Percentiles rank a stretch among this genome's conserved stretches.
Conservation (phyloP, 2,329 filamentous ascomycete species). For the Penicillium sp. region DNA sequence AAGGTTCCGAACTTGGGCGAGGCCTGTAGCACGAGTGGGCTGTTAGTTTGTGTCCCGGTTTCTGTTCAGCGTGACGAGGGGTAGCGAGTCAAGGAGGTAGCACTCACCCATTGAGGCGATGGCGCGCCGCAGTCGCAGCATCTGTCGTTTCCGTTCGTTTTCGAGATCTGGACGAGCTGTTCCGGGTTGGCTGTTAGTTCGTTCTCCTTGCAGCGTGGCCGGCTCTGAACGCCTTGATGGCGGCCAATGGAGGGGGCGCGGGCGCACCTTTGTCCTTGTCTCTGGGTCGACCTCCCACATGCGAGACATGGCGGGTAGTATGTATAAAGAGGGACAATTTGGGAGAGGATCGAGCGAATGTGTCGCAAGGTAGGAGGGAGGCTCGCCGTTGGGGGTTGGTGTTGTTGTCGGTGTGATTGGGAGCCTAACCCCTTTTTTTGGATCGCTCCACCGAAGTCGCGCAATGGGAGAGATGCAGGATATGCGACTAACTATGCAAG, state of each 20-base stretch:
- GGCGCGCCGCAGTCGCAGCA: slow-evolving; percentile 96
- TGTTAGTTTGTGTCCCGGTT: not conserved
- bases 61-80: slow-evolving; percentile 1
- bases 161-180: slow-evolving; percentile 86
- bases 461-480: not conserved
- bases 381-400: slow-evolving; percentile 6
- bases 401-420: slow-evolving; percentile 7
- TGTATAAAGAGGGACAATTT: slow-evolving; percentile 8
- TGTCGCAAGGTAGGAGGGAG: slow-evolving; percentile 1
- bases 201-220: not conserved
- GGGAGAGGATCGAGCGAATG: not conserved
- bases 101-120: slow-evolving; percentile 89
- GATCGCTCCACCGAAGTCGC: slow-evolving; percentile 4
- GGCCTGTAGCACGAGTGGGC: slow-evolving; percentile 47
- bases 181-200: slow-evolving; percentile 12
- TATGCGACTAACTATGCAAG: not conserved
- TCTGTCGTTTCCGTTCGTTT: slow-evolving; percentile 79
- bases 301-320: slow-evolving; percentile 53
- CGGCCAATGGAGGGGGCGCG: not conserved
- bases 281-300: slow-evolving; percentile 99
- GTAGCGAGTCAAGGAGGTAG: slow-evolving; percentile 6
- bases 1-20: slow-evolving; percentile 97
- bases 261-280: slow-evolving; percentile 81
- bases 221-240: not conserved
- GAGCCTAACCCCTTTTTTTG: slow-evolving; percentile 10